Base-by-base conservation (phyloP, 2,329 filamentous ascomycete genomes). In the Teratosphaeria viscida region DNA sequence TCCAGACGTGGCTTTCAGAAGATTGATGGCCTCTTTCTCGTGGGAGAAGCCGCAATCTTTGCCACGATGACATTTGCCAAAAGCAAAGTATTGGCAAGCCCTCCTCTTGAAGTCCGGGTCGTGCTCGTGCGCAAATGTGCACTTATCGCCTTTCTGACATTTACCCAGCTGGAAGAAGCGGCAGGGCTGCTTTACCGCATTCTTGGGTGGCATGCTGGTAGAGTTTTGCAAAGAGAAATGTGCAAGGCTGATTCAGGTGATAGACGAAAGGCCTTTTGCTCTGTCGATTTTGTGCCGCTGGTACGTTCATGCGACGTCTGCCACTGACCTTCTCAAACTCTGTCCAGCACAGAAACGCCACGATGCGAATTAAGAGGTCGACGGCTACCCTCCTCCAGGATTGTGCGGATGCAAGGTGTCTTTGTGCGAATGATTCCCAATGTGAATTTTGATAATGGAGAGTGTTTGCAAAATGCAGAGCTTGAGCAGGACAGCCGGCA, bases 131-230 rank as follows among this genome's bases (percentile, higher is more conserved):
- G 67, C 32, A 60, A 67, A 72, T 55, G 62, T 70, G 61, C 70
- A 72, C 26, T 57, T 63, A 32, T 68, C 67, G 2, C 70, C 70
- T 64, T 83, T 82, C 59, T 76, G 72, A 66, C 81, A 82, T 65
- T 77, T 78, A 10, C 80, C 80, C 61, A 80, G 76, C 39, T 77
- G 73, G 76, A 76, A 83, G 68, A 79, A 83, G 60, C 76, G 76
- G 70, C 81, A 83, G 55, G 43, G 43, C 43, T n/a, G 43, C 16
- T 49, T 49, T 12, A 5, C 43, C 16, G 11, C 52, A 29, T 12
- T 29, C 52, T 54, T 54, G 19, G 52, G 52, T 12, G 52, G 12
- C 26, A 54, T 54, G 8, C 29, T 54, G 52, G 14, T 19, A 16
- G 14, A 8, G n/a, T 49, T 12, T 16, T 19, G 43, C 8, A 16